A percentile compares a stretch with the other conserved stretches of the same genome.
Conservation (phyloP, 495 filamentous ascomycete genomes). For the Penicillium macrosclerotiorum region DNA sequence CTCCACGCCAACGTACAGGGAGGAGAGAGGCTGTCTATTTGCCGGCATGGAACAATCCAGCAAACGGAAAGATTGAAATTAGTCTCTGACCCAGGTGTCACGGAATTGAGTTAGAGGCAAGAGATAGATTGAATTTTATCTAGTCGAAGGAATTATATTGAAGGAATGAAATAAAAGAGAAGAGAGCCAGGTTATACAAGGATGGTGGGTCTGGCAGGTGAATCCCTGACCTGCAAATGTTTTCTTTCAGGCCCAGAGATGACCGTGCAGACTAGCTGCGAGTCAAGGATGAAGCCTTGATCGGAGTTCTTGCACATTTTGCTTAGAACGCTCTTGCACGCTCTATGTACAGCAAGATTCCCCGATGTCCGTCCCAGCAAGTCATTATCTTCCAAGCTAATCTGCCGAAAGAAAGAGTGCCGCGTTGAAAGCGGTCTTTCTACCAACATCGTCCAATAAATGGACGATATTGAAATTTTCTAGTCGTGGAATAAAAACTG, state of each 20-base stretch:
- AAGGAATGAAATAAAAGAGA: too few relatives aligned
- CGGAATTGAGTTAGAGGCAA: too few relatives aligned
- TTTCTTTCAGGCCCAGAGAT: constrained; percentile 11
- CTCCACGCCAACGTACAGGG: too few relatives aligned
- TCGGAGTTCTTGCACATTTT: constrained; percentile 6
- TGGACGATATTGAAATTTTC: constrained; percentile 4
- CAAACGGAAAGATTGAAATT: too few relatives aligned
- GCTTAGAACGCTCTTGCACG: constrained; percentile 5
- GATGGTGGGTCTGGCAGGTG: too few relatives aligned
- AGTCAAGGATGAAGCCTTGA: constrained; percentile 10
- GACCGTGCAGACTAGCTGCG: constrained; percentile 15
- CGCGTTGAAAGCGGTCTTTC: constrained; percentile 9
- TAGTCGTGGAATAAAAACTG: constrained; percentile 11
- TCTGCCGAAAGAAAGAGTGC: constrained; percentile 9
- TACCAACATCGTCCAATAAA: constrained; percentile 9
- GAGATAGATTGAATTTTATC: too few relatives aligned
- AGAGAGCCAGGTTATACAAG: too few relatives aligned
- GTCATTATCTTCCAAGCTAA: constrained; percentile 16
- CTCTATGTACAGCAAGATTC: constrained; percentile 14
- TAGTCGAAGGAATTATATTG: too few relatives aligned
- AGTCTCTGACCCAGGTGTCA: too few relatives aligned
- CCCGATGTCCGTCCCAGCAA: constrained; percentile 12
- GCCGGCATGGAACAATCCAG: too few relatives aligned
- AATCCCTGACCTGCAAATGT: too few relatives aligned
- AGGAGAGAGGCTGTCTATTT: too few relatives aligned